Evolutionary conservation across 495 filamentous ascomycete genomes (phyloP).

Genomic region (Apodospora peruviana): DNA sequence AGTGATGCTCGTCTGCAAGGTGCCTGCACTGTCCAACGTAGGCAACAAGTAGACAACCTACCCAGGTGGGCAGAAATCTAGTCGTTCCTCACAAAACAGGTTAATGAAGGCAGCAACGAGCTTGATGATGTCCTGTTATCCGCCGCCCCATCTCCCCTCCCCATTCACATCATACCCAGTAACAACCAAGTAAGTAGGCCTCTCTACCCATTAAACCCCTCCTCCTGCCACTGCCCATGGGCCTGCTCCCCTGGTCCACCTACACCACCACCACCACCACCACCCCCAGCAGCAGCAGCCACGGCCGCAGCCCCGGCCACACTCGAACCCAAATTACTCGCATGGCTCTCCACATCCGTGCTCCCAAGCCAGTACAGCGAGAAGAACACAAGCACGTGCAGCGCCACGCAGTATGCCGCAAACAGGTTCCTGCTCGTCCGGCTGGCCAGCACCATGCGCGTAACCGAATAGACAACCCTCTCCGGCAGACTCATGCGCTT

Average conservation of each 20-base stretch:
- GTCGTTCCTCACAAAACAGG: no score
- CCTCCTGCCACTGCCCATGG: conserved; percentile 28
- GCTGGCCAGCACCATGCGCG: conserved; percentile 83
- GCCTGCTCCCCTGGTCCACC: conserved; percentile 13
- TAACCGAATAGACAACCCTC: conserved; percentile 82
- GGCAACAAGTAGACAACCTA: no score
- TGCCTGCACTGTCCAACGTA: no score
- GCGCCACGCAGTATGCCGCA: conserved; percentile 83
- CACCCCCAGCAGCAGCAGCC: conserved; percentile 12
- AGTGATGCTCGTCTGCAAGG: no score
- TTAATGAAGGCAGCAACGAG: no score
- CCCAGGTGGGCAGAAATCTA: no score
- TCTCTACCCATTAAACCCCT: conserved; percentile 27
- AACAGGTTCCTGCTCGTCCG: conserved; percentile 90
- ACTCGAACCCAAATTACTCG: conserved; percentile 25
- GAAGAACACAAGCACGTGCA: conserved; percentile 81
- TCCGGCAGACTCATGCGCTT: conserved; percentile 92
- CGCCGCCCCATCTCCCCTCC: no score
- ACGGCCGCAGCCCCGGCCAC: conserved; percentile 26
- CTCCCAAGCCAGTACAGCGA: conserved; percentile 82
- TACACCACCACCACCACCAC: conserved; percentile 13
- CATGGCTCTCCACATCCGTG: conserved; percentile 32
- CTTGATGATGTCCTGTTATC: no score
- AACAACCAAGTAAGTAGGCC: background rate
- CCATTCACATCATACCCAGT: no score